A percentile compares a stretch with the other conserved stretches of the same genome.
These are phyloP conservation scores for Neurospora sp. DNA, from an alignment of 495 filamentous ascomycete species.

Conservation along the genomic window DNA sequence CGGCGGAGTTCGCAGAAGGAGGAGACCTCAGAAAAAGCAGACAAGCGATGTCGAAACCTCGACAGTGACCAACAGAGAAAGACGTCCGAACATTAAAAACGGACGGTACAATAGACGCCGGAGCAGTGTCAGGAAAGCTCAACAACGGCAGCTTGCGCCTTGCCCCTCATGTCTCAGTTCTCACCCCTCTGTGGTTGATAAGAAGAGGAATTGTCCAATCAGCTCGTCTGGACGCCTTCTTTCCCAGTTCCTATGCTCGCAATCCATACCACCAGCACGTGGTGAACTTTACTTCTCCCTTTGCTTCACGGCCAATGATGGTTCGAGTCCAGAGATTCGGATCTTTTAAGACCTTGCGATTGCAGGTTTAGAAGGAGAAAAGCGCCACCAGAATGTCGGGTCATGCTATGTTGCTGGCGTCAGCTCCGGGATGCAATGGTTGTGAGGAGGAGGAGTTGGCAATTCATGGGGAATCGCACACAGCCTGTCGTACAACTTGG, in stretches of 20 bases:
- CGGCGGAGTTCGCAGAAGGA: background rate
- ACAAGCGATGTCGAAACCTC: background rate
- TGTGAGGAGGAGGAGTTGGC: background rate
- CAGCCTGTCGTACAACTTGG: background rate
- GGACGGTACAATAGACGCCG: background rate
- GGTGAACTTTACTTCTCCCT: background rate
- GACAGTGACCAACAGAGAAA: background rate
- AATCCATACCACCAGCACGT: background rate
- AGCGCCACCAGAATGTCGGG: background rate
- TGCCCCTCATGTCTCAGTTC: background rate
- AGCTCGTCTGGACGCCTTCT: background rate
- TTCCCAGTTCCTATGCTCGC: background rate
- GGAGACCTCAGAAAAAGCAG: background rate
- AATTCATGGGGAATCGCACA: background rate
- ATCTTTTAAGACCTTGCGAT: background rate
- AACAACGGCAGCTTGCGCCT: background rate
- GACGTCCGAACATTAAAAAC: background rate
- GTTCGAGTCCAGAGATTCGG: background rate
- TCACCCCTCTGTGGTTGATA: background rate
- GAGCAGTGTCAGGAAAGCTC: background rate
- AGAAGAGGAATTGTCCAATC: background rate
- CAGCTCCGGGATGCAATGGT: background rate
- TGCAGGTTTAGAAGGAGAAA: background rate
- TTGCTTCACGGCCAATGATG: background rate
- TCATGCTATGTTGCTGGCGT: background rate